Evolutionary conservation across 140 eudicot genomes (phyloP).

Genomic region (Erigeron philadelphicus): DNA sequence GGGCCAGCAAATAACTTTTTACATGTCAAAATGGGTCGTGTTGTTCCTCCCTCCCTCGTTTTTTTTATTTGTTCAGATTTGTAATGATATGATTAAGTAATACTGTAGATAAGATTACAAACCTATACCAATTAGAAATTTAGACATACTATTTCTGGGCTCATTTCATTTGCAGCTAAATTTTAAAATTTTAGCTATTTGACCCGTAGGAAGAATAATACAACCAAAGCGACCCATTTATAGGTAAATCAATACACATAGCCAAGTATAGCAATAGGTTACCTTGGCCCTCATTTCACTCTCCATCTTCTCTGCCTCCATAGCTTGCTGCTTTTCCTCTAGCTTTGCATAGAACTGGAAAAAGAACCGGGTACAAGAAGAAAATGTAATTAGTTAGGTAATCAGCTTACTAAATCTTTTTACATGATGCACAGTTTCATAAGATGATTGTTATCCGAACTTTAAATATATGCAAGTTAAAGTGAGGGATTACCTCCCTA

Average conservation of each 20-base stretch:
- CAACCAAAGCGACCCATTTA: constrained; percentile 1
- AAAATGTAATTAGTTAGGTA: background rate
- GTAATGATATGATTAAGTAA: background rate
- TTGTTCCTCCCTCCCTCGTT: background rate
- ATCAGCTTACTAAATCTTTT: background rate
- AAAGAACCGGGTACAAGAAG: constrained; percentile 11
- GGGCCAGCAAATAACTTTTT: background rate
- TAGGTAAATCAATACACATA: background rate
- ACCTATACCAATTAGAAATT: background rate
- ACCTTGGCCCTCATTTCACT: constrained; percentile 68
- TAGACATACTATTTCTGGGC: background rate
- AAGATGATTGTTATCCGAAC: constrained; percentile 2
- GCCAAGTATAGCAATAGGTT: constrained; percentile 16
- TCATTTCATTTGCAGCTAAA: background rate
- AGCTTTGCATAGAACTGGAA: constrained; percentile 56
- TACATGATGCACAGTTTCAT: too few species aligned
- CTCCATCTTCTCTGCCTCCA: constrained; percentile 74
- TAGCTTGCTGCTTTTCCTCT: constrained; percentile 66
- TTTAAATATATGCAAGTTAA: background rate
- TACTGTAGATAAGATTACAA: background rate
- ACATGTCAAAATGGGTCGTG: background rate
- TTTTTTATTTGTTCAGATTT: background rate
- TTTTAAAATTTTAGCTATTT: background rate
- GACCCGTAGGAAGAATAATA: background rate
- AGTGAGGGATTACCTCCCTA: constrained; percentile 47